Conservation (phyloP, 352 stramenopile species). For the Pseudoperonospora humuli region DNA sequence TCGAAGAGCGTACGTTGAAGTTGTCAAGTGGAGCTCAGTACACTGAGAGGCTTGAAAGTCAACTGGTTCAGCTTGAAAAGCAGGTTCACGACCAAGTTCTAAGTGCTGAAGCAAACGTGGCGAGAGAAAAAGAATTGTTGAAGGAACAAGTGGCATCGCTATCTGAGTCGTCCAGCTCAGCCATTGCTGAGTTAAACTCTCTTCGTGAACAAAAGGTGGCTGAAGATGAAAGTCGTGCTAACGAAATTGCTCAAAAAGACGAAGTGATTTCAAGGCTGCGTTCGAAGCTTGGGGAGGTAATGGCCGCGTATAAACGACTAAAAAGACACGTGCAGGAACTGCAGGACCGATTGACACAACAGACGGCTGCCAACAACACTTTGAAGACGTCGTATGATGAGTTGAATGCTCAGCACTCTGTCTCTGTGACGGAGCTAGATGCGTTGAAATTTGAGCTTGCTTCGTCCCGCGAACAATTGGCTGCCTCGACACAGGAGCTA, state of each 20-base stretch:
- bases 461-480: slow-evolving; percentile 10
- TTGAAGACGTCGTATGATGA: slow-evolving; percentile 21
- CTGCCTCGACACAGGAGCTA: slow-evolving; percentile 12
- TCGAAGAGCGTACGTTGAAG: slow-evolving; percentile 6
- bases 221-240: slow-evolving; percentile 10
- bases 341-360: slow-evolving; percentile 32
- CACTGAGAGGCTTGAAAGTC: slow-evolving; percentile 10
- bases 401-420: slow-evolving; percentile 15
- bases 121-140: slow-evolving; percentile 13
- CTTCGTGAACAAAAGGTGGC: slow-evolving; percentile 13
- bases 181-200: slow-evolving; percentile 10
- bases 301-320: slow-evolving; percentile 49
- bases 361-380: slow-evolving; percentile 23
- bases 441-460: slow-evolving; percentile 26
- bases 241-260: slow-evolving; percentile 24
- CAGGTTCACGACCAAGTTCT: slow-evolving; percentile 14
- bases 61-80: slow-evolving; percentile 10
- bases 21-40: slow-evolving; percentile 5
- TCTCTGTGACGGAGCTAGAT: slow-evolving; percentile 18
- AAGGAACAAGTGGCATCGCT: slow-evolving; percentile 22
- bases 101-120: slow-evolving; percentile 3
- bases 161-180: slow-evolving; percentile 1
- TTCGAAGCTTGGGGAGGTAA: slow-evolving; percentile 52
- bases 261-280: slow-evolving; percentile 49
- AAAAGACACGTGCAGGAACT: slow-evolving; percentile 40